Base-by-base conservation (phyloP, 108 stramenopile species). In the Nitzschia palea region DNA sequence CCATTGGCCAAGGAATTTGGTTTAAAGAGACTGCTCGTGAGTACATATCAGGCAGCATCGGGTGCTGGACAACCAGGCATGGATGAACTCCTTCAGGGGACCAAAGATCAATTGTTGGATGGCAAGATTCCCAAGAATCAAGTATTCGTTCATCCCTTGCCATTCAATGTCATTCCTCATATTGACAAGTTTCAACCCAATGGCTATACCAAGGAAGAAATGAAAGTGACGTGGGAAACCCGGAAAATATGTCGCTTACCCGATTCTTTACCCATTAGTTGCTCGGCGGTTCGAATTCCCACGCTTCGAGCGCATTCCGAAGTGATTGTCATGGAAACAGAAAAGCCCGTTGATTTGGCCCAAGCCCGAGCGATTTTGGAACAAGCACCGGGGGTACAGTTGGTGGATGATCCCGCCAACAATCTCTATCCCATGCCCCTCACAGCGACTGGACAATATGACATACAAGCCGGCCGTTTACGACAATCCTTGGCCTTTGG, bases 131-230 rank as follows among this genome's bases (percentile, higher is more conserved):
- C 80, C 12, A 78, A 87, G 30, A 86, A 90, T 67, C 79, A 90
- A 60, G 68, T 97, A 34, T 99, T 99, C 79, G 93, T 96, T 18
- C 92, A 98, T 76, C 97, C 97, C 26, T 77, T 99, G 14, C 96
- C 97, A 44, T 97, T 98, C 80, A 99, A 99, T 73, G 96, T 99
- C 31, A 99, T 99, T 74, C 98, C 98, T 18, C 98, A 99, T 77
- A 97, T 99, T 77, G 98, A 99, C 76, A 93, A 92, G 61, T 99
- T 99, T 80, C 96, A 97, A 77, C 93, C 92, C 2, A 99, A 99
- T 77, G 86, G 91, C 60, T 99, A 99, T 73, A 99, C 98, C 62
- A 97, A 97, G 90, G 98, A 99, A 80, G 98, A 99, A 85, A 99
- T 99, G 97, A 99, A 99, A 77, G 98, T 98, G 6, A 93, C 95